These are phyloP conservation scores for Calonectria ilicicola DNA, from an alignment of 2,329 filamentous ascomycete species.

Conservation along the genomic window DNA sequence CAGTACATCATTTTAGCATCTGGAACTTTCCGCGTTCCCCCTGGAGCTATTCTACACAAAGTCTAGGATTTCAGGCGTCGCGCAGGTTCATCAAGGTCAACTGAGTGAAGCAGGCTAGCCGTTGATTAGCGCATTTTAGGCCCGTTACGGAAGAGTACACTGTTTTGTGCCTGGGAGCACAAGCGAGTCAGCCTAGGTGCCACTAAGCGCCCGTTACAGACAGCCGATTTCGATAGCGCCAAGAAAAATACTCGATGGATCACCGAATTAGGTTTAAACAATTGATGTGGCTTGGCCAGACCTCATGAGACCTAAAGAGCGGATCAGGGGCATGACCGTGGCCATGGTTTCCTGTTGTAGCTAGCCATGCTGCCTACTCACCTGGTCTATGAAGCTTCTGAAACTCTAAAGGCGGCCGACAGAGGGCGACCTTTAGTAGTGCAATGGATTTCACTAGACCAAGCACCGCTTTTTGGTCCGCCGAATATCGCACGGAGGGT, in stretches of 20 bases:
- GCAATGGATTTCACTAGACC: neutral
- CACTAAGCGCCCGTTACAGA: neutral
- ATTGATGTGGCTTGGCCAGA: neutral
- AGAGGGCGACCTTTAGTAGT: neutral
- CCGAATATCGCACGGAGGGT: neutral
- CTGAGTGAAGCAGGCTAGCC: neutral
- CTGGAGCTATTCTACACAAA: neutral
- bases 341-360: neutral
- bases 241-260: neutral
- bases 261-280: neutral
- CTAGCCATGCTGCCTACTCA: neutral
- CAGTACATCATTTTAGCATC: neutral
- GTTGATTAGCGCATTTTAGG: neutral
- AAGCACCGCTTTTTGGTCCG: neutral
- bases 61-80: neutral
- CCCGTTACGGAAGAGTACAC: neutral
- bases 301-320: neutral
- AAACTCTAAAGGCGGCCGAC: neutral
- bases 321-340: neutral
- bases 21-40: neutral
- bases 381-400: neutral
- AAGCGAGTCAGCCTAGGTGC: neutral
- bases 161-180: neutral
- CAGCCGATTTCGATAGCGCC: neutral
- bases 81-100: neutral